Percentiles rank a stretch among this genome's conserved stretches.
Evolutionary conservation across 73 alveolate genomes (phyloP).

Genomic region (Blepharisma japonicum): DNA sequence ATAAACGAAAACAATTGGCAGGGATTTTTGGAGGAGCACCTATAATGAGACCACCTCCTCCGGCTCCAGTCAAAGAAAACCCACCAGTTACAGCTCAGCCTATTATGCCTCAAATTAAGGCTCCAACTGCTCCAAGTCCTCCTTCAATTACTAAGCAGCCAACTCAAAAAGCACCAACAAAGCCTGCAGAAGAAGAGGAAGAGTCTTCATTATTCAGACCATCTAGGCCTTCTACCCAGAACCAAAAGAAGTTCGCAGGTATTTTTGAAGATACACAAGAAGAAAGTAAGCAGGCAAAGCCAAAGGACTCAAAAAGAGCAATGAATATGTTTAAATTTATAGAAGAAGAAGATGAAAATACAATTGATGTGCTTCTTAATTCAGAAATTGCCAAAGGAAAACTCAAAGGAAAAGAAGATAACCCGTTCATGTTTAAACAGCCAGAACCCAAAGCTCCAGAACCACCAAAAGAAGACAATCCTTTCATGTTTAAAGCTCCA

Average conservation of each 20-base stretch:
- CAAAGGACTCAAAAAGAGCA: conserved; percentile 17
- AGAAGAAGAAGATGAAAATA: conserved; percentile 18
- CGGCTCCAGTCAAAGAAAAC: too few relatives aligned
- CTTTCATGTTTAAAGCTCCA: conserved; percentile 3
- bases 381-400: conserved; percentile 17
- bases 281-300: neutral
- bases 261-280: conserved; percentile 17
- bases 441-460: neutral
- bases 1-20: conserved; percentile 16
- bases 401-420: neutral
- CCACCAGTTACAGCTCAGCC: neutral
- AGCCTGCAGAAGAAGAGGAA: conserved; percentile 24
- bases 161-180: neutral
- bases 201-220: conserved; percentile 2
- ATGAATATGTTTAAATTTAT: conserved; percentile 3
- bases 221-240: neutral
- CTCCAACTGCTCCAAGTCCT: conserved; percentile 28
- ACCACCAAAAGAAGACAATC: neutral
- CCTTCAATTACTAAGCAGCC: neutral
- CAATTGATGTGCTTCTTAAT: neutral
- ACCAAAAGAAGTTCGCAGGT: conserved; percentile 3
- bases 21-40: neutral
- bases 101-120: neutral
- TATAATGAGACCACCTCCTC: neutral
- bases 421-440: conserved; percentile 12